These are phyloP conservation scores for Karstenula rhodostoma DNA, from an alignment of 2,329 filamentous ascomycete genomes.

Conservation along the genomic window DNA sequence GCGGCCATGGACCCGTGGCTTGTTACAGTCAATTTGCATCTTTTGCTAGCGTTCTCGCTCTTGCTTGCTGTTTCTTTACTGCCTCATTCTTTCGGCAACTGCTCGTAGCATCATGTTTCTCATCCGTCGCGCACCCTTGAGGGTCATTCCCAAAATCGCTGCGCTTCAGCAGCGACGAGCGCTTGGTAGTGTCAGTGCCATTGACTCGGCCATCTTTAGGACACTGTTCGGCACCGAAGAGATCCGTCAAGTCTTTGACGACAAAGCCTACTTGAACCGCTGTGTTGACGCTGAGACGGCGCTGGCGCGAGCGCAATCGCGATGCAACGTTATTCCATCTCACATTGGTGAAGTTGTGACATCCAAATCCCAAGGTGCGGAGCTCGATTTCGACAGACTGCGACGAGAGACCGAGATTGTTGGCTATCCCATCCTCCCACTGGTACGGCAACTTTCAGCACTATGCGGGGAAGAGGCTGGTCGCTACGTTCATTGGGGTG, in stretches of 20 bases:
- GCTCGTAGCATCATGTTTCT: conserved; percentile 36
- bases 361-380: conserved; percentile 36
- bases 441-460: conserved; percentile 59
- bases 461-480: conserved; percentile 47
- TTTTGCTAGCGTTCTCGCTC: conserved; percentile 18
- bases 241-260: conserved; percentile 60
- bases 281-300: conserved; percentile 63
- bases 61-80: conserved; percentile 14
- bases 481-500: conserved; percentile 65
- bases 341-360: conserved; percentile 47
- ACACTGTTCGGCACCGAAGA: conserved; percentile 62
- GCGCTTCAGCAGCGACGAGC: conserved; percentile 30
- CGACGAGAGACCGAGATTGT: conserved; percentile 60
- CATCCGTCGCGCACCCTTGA: conserved; percentile 35
- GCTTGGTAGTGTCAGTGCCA: conserved; percentile 46
- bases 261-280: conserved; percentile 58
- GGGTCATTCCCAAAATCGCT: conserved; percentile 28
- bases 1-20: conserved; percentile 28
- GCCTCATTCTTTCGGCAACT: conserved; percentile 17
- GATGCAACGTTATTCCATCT: conserved; percentile 57
- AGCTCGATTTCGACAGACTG: conserved; percentile 56
- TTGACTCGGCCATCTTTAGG: conserved; percentile 62
- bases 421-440: conserved; percentile 62
- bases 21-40: conserved; percentile 17
- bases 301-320: conserved; percentile 60